Conservation (phyloP, 2,329 filamentous ascomycete species). For the Epichloe brachyelytri region DNA sequence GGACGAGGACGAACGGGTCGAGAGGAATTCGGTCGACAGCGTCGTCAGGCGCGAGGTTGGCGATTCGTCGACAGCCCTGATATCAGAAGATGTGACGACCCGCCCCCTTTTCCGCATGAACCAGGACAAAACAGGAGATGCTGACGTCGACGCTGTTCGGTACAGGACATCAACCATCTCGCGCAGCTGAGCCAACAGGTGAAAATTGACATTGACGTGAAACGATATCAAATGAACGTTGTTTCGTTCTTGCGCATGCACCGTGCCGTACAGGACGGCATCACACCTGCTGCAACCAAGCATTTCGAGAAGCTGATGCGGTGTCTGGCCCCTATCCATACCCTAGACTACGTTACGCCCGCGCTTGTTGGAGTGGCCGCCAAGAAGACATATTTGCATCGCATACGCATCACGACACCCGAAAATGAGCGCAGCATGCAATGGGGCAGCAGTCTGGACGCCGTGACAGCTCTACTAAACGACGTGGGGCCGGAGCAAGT, state of each 20-base stretch:
- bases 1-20: conserved; percentile 29
- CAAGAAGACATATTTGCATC: conserved; percentile 78
- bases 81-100: conserved; percentile 30
- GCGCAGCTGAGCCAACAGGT: conserved; percentile 44
- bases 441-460: conserved; percentile 71
- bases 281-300: conserved; percentile 65
- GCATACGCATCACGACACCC: conserved; percentile 56
- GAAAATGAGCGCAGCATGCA: conserved; percentile 76
- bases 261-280: conserved; percentile 66
- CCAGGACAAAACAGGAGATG: background rate
- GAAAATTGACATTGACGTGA: conserved; percentile 60
- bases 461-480: conserved; percentile 54
- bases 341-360: conserved; percentile 68
- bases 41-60: conserved; percentile 26
- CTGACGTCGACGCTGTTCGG: background rate
- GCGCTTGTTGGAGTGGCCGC: conserved; percentile 72
- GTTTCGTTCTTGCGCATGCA: conserved; percentile 78
- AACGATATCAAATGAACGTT: conserved; percentile 78
- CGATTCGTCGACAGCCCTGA: conserved; percentile 16
- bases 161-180: conserved; percentile 45
- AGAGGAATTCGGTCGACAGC: conserved; percentile 24
- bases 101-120: background rate
- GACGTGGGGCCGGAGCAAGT: conserved; percentile 48
- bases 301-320: conserved; percentile 59
- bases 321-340: conserved; percentile 71